These are phyloP conservation scores for Lentithecium fluviatile DNA, from an alignment of 495 filamentous ascomycete species.

Conservation along the genomic window DNA sequence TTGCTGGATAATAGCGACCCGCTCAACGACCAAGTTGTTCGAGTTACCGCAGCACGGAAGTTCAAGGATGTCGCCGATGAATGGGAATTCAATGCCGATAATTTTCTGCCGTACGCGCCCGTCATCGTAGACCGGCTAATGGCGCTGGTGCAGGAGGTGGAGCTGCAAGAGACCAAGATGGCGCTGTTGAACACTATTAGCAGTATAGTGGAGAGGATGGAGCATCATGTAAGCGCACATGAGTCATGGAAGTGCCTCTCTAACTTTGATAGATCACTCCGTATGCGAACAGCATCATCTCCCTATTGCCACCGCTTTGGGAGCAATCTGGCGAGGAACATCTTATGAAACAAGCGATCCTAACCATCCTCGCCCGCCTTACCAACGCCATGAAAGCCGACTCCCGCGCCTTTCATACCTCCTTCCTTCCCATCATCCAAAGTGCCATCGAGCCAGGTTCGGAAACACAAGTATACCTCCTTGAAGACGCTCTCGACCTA, in stretches of 20 bases:
- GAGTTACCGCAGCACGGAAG: constrained; percentile 84
- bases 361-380: constrained; percentile 77
- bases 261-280: constrained; percentile 53
- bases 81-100: constrained; percentile 69
- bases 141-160: constrained; percentile 74
- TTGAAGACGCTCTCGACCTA: constrained; percentile 89
- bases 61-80: constrained; percentile 76
- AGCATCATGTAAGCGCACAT: constrained; percentile 57
- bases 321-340: constrained; percentile 75
- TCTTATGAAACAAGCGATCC: constrained; percentile 85
- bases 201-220: constrained; percentile 75
- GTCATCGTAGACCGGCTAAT: constrained; percentile 68
- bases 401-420: constrained; percentile 65
- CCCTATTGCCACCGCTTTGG: constrained; percentile 81
- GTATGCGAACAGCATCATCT: constrained; percentile 77
- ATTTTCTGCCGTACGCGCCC: constrained; percentile 72
- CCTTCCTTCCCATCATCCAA: constrained; percentile 75
- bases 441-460: constrained; percentile 77
- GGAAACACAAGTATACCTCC: constrained; percentile 74
- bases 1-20: constrained; percentile 74
- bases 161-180: constrained; percentile 81
- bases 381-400: constrained; percentile 75
- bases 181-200: constrained; percentile 80
- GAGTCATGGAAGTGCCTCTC: neutral
- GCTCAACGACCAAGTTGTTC: constrained; percentile 86